Evolutionary conservation across 768 basidiomycete genomes (phyloP).

Genomic region (Xerocomellus amylosporus): DNA sequence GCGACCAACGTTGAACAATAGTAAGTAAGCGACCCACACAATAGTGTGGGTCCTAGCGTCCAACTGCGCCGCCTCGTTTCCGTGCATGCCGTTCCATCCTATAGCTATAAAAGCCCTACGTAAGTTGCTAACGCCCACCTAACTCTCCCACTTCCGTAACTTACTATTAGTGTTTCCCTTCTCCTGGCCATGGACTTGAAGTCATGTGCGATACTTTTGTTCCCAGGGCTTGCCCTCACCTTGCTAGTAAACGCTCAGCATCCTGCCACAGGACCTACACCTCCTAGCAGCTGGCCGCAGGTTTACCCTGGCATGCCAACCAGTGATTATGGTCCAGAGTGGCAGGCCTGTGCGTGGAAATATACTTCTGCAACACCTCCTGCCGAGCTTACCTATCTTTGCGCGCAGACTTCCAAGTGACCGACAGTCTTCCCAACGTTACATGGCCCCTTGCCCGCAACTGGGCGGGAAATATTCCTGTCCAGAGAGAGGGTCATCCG

Average conservation of each 20-base stretch:
- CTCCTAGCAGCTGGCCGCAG: slow-evolving; percentile 38
- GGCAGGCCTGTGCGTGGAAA: slow-evolving; percentile 57
- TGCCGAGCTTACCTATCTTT: not conserved
- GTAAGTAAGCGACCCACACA: not conserved
- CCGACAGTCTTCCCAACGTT: slow-evolving; percentile 54
- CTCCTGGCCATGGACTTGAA: slow-evolving; percentile 20
- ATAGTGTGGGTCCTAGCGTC: slow-evolving; percentile 4
- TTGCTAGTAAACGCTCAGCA: slow-evolving; percentile 22
- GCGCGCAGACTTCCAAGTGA: slow-evolving; percentile 57
- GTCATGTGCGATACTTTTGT: slow-evolving; percentile 9
- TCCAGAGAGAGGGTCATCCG: slow-evolving; percentile 55
- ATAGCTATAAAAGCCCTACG: slow-evolving; percentile 9
- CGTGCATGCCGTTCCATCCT: not conserved
- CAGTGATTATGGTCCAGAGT: slow-evolving; percentile 50
- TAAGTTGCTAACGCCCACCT: not conserved
- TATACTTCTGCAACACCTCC: not conserved
- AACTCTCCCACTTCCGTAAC: slow-evolving; percentile 1
- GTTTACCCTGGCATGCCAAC: slow-evolving; percentile 43
- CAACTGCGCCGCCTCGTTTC: not conserved
- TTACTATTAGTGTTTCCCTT: not conserved
- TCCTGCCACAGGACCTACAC: slow-evolving; percentile 6
- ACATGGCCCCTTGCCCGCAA: slow-evolving; percentile 50
- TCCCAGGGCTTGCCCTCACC: not conserved
- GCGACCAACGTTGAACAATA: not conserved
- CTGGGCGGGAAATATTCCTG: slow-evolving; percentile 64